Base-by-base conservation (phyloP, 2,329 filamentous ascomycete genomes). In the Aspergillus novofumigatus region DNA sequence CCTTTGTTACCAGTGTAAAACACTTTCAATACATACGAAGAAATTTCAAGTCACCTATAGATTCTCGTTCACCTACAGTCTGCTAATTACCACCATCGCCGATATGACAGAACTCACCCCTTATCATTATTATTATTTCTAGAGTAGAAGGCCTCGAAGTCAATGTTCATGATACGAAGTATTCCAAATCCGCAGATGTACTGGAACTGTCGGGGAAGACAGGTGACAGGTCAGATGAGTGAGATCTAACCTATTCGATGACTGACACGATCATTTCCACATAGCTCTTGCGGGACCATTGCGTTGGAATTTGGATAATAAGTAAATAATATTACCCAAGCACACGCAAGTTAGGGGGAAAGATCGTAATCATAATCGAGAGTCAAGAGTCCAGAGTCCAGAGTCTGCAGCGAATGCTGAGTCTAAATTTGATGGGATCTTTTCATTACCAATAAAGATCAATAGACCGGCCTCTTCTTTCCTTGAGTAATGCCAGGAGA, bases 401-500 rank as follows among this genome's bases (percentile, higher is more conserved):
- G 35, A n/a, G 2, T 44, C 10, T 44, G 41, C 8, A 44, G 41
- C 9, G n/a, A 44, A 45, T 8, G 21, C 23, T 21, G 42, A 45
- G 20, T 21, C 4, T 21, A 11, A 45, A 23, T 10, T 20, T 23
- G 42, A 45, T 38, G 14, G 32, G 32, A 38, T 38, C 32, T 38
- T 38, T 38, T 7, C 14, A 38, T 38, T 38, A 38, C 32, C 32
- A 32, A 17, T 38, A 38, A n/a, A 38, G 14, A 5, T 38, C 32
- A 38, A 38, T 38, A 38, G 17, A 17, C 50, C 52, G n/a, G 9
- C 52, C 41, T 51, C 51, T 54, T 47, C 28, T 50, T 45, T 48
- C 41, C 28, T 35, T 25, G 28, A 48, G 53, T 35, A 51, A 26
- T n/a, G 51, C 57, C 3, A 35, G 35, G 55, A 51, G 47, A 56